Evolutionary conservation across 2,329 filamentous ascomycete genomes (phyloP).

Genomic region (Hypoxylon sp.): DNA sequence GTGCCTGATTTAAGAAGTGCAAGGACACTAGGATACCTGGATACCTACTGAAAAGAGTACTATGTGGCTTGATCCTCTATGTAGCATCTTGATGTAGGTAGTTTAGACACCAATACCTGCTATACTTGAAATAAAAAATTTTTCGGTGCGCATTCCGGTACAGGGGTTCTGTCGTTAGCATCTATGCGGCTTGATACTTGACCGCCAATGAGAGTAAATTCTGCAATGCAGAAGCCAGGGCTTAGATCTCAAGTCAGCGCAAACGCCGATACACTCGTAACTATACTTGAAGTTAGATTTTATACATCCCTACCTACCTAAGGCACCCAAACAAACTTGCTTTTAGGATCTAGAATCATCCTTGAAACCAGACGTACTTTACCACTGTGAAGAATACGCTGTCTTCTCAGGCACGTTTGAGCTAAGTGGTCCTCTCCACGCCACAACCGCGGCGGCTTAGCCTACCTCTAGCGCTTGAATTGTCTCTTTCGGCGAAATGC

Average conservation of each 20-base stretch:
- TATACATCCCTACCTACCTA: no score
- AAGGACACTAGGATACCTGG: background rate
- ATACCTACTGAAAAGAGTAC: background rate
- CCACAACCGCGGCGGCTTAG: background rate
- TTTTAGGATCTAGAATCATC: background rate
- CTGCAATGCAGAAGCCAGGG: background rate
- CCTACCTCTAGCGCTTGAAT: background rate
- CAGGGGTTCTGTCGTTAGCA: background rate
- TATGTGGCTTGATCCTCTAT: background rate
- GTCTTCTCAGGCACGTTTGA: background rate
- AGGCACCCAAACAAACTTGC: background rate
- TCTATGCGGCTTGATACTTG: background rate
- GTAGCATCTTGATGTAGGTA: background rate
- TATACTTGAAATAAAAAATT: background rate
- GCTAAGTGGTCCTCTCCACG: background rate
- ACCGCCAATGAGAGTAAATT: background rate
- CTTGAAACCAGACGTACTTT: background rate
- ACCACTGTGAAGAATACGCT: background rate
- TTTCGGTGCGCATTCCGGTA: background rate
- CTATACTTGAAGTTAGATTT: background rate
- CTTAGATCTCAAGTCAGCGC: background rate
- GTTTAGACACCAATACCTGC: background rate
- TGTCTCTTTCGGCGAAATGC: background rate
- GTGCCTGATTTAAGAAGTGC: background rate
- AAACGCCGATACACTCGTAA: background rate